Base-by-base conservation (phyloP, 176 grass and related monocot genomes). In the Oryza brachyantha region DNA sequence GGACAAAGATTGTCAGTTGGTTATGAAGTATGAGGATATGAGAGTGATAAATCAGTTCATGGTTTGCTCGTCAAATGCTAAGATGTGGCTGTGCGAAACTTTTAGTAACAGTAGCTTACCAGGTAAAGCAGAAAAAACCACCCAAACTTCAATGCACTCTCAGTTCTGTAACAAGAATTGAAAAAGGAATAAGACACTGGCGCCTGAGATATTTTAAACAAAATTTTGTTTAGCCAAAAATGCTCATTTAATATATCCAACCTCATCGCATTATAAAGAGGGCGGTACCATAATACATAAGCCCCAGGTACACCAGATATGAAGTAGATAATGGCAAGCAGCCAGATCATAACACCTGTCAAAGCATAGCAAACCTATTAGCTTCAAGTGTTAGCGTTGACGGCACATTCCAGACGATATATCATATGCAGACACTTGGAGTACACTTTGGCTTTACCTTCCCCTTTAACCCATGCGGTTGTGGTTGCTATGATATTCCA, bases 111-210 rank as follows among this genome's bases (percentile, higher is more conserved):
- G 1, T 46, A 71, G 78, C 75, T 81, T 91, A 99, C 92, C 86
- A 99, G 62, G 86, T 99, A 99, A 80, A 91, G 91, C 55, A 99
- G 83, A 68, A 99, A 93, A 86, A 99, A 99, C 96, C 92, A 96
- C 83, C 96, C 96, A 83, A 95, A 99, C 76, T 91, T 99, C 66
- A 99, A 86, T 82, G 96, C 92, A 36, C 96, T 99, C 46, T 95
- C 96, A 61, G 92, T 93, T 90, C 94, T 97, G 75, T 12, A 63
- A 78, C 42, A 86, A 61, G 68, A 7, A 77, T 61, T 52, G 26
- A 61, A 79, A 67, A 59, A 75, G 67, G 52, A 74, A 46, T 3
- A 77, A 74, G 48, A 74, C 31, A 74, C 13, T 28, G 36, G 70
- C 29, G 76, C 36, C 29, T 76, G 21, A 28, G 77, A 60, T 27